A percentile compares a stretch with the other conserved stretches of the same genome.
Conservation (phyloP, 2,329 filamentous ascomycete species). For the Pseudogymnoascus verrucosus region DNA sequence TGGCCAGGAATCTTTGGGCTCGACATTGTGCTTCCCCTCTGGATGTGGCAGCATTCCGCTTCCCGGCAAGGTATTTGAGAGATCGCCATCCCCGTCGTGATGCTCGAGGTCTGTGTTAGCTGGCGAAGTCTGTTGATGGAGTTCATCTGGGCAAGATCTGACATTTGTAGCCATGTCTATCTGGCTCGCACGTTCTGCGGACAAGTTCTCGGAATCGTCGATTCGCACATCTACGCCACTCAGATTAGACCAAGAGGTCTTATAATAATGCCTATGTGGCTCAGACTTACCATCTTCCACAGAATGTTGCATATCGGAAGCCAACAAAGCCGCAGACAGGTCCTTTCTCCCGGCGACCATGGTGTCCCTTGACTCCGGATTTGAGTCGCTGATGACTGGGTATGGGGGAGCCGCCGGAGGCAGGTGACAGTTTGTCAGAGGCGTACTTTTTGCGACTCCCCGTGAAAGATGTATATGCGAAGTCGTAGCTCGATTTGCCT, state of each 20-base stretch:
- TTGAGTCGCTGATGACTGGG: conserved; percentile 23
- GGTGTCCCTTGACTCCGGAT: conserved; percentile 21
- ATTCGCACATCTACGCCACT: background rate
- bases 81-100: background rate
- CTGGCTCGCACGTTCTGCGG: too few species aligned
- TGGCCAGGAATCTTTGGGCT: background rate
- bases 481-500: conserved; percentile 33
- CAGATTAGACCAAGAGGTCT: background rate
- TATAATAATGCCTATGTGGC: background rate
- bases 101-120: background rate
- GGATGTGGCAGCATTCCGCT: background rate
- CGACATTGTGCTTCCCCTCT: background rate
- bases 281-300: background rate
- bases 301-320: background rate
- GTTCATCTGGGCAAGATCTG: background rate
- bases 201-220: background rate
- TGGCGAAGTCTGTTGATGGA: background rate
- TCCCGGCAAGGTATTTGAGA: background rate
- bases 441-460: conserved; percentile 33
- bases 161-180: background rate
- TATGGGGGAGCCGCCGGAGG: conserved; percentile 11
- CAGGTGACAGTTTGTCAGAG: conserved; percentile 16
- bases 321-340: background rate
- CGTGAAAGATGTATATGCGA: conserved; percentile 39
- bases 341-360: conserved; percentile 21